A percentile compares a stretch with the other conserved stretches of the same genome.
Conservation (phyloP, 31 red algal genomes). For the Odonthalia washingtoniensis region DNA sequence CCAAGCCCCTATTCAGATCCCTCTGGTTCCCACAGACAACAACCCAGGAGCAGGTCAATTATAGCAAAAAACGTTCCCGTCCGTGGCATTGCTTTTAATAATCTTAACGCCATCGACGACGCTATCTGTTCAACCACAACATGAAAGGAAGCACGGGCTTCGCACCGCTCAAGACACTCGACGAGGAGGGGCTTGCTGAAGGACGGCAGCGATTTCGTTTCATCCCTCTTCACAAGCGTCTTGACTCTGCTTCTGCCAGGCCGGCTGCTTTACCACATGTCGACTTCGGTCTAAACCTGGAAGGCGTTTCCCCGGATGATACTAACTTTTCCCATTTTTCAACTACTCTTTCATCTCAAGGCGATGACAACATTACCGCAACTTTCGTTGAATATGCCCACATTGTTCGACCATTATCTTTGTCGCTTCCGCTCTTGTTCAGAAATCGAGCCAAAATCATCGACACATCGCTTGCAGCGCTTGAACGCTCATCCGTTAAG, state of each 20-base stretch:
- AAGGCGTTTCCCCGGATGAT: slow-evolving; percentile 44
- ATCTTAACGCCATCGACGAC: no score
- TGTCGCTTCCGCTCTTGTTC: slow-evolving; percentile 67
- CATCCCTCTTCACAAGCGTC: slow-evolving; percentile 49
- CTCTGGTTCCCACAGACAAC: no score
- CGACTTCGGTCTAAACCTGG: slow-evolving; percentile 21
- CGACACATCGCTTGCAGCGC: slow-evolving; percentile 24
- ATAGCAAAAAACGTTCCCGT: no score
- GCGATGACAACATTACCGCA: slow-evolving; percentile 63
- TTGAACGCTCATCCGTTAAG: slow-evolving; percentile 40
- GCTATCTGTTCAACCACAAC: no score
- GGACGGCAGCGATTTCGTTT: slow-evolving; percentile 72
- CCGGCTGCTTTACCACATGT: slow-evolving; percentile 59
- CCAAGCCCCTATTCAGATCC: no score
- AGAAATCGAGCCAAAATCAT: slow-evolving; percentile 59
- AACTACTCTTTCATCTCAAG: slow-evolving; percentile 41
- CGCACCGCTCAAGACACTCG: slow-evolving; percentile 69
- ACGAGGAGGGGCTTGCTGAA: slow-evolving; percentile 46
- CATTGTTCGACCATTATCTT: slow-evolving; percentile 54
- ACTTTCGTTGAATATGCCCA: slow-evolving; percentile 55
- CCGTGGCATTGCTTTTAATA: no score
- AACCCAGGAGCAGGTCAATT: no score
- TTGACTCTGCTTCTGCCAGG: slow-evolving; percentile 65
- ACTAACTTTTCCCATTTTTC: slow-evolving; percentile 67
- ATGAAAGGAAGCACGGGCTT: slow-evolving; percentile 54